Evolutionary conservation across 495 filamentous ascomycete genomes (phyloP).

Genomic region (Coniosporium apollinis): DNA sequence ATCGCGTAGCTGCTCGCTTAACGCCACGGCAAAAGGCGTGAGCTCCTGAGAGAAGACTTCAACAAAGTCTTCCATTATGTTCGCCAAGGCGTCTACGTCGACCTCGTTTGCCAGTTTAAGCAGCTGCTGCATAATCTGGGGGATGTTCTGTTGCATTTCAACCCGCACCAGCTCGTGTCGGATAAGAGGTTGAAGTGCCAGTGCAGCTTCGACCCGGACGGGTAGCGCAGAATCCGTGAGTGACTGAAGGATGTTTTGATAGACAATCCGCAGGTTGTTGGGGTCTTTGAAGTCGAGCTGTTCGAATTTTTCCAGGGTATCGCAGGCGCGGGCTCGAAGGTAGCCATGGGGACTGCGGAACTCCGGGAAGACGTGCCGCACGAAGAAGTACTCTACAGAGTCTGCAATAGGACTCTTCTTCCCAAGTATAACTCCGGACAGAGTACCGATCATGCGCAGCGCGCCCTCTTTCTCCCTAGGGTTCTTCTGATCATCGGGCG

Average conservation of each 20-base stretch:
- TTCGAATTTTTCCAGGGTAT: conserved; percentile 95
- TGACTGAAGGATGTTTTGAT: conserved; percentile 89
- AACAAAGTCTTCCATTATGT: conserved; percentile 99
- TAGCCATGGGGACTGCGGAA: conserved; percentile 88
- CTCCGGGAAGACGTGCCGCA: conserved; percentile 94
- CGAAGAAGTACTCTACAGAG: conserved; percentile 98
- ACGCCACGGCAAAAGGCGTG: conserved; percentile 92
- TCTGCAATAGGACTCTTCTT: conserved; percentile 97
- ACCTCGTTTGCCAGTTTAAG: conserved; percentile 92
- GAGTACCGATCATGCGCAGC: conserved; percentile 88
- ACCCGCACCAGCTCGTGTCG: conserved; percentile 84
- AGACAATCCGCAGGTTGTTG: conserved; percentile 85
- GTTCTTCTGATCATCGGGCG: conserved; percentile 72
- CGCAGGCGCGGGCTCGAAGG: conserved; percentile 85
- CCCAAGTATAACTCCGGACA: conserved; percentile 82
- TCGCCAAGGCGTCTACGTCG: conserved; percentile 86
- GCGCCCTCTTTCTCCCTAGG: conserved; percentile 93
- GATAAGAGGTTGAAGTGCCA: conserved; percentile 89
- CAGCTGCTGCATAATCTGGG: conserved; percentile 98
- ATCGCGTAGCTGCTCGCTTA: conserved; percentile 90
- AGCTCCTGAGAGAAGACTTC: conserved; percentile 93
- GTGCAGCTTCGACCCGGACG: conserved; percentile 83
- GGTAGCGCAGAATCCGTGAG: conserved; percentile 87
- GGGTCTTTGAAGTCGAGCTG: conserved; percentile 89
- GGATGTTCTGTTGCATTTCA: conserved; percentile 93